Evolutionary conservation across 306 rosid genomes (phyloP).

Genomic region (barrel medic (Medicago truncatula)): MtrunA17r5.0-ANR NC_053045.1:14608501-14609000

Average conservation of each 20-base stretch:
- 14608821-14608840: constrained; percentile 25
- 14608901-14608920: no score
- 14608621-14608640: background rate
- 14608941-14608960: no score
- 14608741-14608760: constrained; percentile 53
- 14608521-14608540: constrained; percentile 86
- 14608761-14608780: constrained; percentile 57
- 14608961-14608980: no score
- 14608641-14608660: constrained; percentile 42
- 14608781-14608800: constrained; percentile 54
- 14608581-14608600: background rate
- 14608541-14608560: constrained; percentile 74
- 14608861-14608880: background rate
- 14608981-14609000: no score
- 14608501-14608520: constrained; percentile 80
- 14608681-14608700: constrained; percentile 62
- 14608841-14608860: constrained; percentile 43
- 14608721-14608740: constrained; percentile 33
- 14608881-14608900: background rate
- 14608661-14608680: constrained; percentile 77
- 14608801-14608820: constrained; percentile 65
- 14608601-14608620: background rate
- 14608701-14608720: constrained; percentile 59
- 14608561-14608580: constrained; percentile 63
- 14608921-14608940: no score